Evolutionary conservation across 1,139 yeast species (phyloP), one percentile per base, ranked within the genome.

Genomic region (Yamadazyma atlantica): DNA sequence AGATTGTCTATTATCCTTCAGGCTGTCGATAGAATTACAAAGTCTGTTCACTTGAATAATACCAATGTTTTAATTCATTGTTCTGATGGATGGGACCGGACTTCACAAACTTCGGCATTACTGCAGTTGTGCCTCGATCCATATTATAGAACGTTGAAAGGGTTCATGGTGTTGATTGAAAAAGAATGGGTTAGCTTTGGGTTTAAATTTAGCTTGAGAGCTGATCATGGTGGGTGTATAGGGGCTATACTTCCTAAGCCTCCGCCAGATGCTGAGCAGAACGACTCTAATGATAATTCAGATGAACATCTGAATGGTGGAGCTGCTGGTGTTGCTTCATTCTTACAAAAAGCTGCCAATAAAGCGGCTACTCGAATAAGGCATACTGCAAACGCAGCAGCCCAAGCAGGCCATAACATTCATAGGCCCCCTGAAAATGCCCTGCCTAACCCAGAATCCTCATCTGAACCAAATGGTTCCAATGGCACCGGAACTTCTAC

Each of bases 51-150:
- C 44, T 77, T 83, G 51, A 86, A 88, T 55, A 81, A 83, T 43
- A 85, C 95, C 11, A 94, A 90, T 58, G 78, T 92, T 5, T 58
- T 92, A 6, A 76, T 94, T 9, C 98, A 92, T 62, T 92, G 98
- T 57, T 89, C 97, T 0, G 98, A 92, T 64, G 98, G 98, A 0
- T 92, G 98, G 98, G 98, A 92, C 57, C 70, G 98, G 42, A 94
- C 98, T 0, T 80, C 97, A 0, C 97, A 92, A 55, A 78, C 90
- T 1, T 77, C 90, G 8, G 85, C 96, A 3, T 64, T 92, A 42
- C 80, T 90, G 31, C 95, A 92, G 59, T 64, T 94, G 6, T 87
- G 96, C 54, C 69, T 90, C 16, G 98, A 94, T 58, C 97, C 97
- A 0, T 88, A 77, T 55, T 92, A 75, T 59, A 73, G 98, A 47